Percentiles rank a stretch among this genome's conserved stretches.
Evolutionary conservation across 2,329 filamentous ascomycete species (phyloP).

Genomic region (Penicillium sumatraense): DNA sequence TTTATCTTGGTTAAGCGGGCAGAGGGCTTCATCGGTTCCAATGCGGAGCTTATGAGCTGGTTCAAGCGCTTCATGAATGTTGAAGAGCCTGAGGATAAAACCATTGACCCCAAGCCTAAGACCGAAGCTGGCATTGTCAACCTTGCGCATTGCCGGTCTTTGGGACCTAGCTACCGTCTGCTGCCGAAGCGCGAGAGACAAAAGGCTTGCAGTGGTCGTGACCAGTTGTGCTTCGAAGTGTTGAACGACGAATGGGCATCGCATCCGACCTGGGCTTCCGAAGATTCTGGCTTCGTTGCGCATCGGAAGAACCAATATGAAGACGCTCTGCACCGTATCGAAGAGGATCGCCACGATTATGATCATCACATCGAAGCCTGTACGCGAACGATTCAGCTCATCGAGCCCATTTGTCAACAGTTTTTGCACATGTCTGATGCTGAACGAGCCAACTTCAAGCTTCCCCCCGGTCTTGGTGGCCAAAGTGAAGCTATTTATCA

Average conservation of each 20-base stretch:
- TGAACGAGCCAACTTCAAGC: slow-evolving; percentile 74
- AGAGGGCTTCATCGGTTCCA: slow-evolving; percentile 82
- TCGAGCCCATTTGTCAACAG: slow-evolving; percentile 91
- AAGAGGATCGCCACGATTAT: slow-evolving; percentile 97
- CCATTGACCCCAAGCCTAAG: slow-evolving; percentile 77
- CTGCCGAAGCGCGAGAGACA: slow-evolving; percentile 88
- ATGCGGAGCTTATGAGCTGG: slow-evolving; percentile 84
- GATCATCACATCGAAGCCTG: slow-evolving; percentile 98
- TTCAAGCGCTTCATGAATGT: slow-evolving; percentile 85
- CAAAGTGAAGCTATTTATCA: slow-evolving; percentile 97
- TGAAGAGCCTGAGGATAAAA: slow-evolving; percentile 71
- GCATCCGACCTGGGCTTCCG: slow-evolving; percentile 97
- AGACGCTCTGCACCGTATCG: slow-evolving; percentile 91
- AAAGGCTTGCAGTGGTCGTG: slow-evolving; percentile 89
- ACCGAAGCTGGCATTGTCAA: slow-evolving; percentile 80
- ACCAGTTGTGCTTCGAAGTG: slow-evolving; percentile 90
- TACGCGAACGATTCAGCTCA: slow-evolving; percentile 89
- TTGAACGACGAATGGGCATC: slow-evolving; percentile 98
- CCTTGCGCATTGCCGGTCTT: slow-evolving; percentile 91
- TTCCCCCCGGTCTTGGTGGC: slow-evolving; percentile 83
- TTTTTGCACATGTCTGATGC: slow-evolving; percentile 77
- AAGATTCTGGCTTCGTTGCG: slow-evolving; percentile 96
- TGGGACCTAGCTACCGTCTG: slow-evolving; percentile 92
- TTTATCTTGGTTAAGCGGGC: slow-evolving; percentile 82
- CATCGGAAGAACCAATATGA: slow-evolving; percentile 96